Percentiles rank a stretch among this genome's conserved stretches.
phyloP scores from a whole-genome alignment of 129 eudicot species.

The Logfia minima region DNA sequence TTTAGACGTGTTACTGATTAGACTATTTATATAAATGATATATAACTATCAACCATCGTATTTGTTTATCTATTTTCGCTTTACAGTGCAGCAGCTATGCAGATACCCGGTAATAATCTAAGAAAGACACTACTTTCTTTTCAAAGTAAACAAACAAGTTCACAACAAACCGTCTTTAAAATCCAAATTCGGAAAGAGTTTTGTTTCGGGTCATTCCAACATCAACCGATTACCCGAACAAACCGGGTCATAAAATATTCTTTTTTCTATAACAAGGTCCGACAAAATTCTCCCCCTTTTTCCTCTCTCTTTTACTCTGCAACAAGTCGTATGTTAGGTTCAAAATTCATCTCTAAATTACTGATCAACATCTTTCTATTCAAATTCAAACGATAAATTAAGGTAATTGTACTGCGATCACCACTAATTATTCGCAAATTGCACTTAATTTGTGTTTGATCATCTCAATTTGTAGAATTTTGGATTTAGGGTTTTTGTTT shows the following conservation, averaged over 20 bases:
- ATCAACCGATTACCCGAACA: neutral
- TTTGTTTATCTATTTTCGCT: too few species aligned
- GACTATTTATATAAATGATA: too few species aligned
- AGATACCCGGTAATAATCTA: too few species aligned
- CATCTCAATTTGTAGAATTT: neutral
- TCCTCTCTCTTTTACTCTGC: neutral
- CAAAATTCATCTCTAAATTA: neutral
- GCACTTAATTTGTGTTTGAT: neutral
- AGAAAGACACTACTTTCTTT: too few species aligned
- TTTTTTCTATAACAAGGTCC: neutral
- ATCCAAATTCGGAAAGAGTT: neutral
- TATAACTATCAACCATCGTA: too few species aligned
- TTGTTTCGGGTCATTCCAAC: neutral
- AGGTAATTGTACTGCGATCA: slow-evolving; percentile 4
- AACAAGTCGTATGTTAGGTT: slow-evolving; percentile 1
- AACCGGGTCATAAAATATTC: neutral
- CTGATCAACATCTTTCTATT: neutral
- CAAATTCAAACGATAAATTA: neutral
- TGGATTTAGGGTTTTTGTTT: slow-evolving; percentile 6
- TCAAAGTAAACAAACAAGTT: neutral
- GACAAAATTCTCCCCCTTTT: neutral
- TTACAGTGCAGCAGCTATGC: too few species aligned
- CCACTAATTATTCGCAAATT: neutral
- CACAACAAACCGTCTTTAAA: neutral
- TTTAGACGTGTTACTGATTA: too few species aligned